Conservation (phyloP, 2,329 filamentous ascomycete genomes). For the Monosporascus sp. region DNA sequence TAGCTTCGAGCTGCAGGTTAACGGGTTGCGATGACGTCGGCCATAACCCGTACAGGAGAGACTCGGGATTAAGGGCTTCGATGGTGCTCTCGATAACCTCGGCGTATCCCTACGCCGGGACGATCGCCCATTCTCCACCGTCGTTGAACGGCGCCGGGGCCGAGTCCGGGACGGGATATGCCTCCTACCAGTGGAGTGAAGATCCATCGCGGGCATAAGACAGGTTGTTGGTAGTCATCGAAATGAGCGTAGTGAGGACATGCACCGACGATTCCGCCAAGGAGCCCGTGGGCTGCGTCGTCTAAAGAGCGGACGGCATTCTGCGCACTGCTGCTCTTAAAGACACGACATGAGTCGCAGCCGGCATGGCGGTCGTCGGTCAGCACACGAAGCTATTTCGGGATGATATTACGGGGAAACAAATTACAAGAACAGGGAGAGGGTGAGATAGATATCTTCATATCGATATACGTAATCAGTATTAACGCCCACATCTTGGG, state of each 20-base stretch:
- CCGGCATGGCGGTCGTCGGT: no score
- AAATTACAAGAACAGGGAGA: no score
- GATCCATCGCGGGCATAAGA: slow-evolving; percentile 26
- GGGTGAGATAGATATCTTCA: no score
- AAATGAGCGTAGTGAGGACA: slow-evolving; percentile 22
- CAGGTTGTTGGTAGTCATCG: slow-evolving; percentile 29
- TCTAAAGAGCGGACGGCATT: no score
- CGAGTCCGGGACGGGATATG: slow-evolving; percentile 34
- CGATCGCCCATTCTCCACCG: slow-evolving; percentile 35
- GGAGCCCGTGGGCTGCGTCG: slow-evolving; percentile 1
- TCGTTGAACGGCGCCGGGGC: slow-evolving; percentile 31
- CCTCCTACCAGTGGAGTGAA: slow-evolving; percentile 33
- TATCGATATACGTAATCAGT: no score
- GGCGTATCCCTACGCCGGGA: slow-evolving; percentile 43
- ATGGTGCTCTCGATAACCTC: slow-evolving; percentile 35
- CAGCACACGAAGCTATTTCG: no score
- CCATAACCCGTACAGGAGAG: slow-evolving; percentile 37
- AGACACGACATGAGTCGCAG: no score
- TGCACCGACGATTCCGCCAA: slow-evolving; percentile 24
- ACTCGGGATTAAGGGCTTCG: slow-evolving; percentile 25
- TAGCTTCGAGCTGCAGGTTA: slow-evolving; percentile 29
- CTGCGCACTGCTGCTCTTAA: no score
- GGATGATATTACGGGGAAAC: no score
- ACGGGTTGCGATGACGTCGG: slow-evolving; percentile 33
- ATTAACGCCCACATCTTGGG: no score